Base-by-base conservation (phyloP, 371 early-diverging fungal genomes). In the Mucor plumbeus region DNA sequence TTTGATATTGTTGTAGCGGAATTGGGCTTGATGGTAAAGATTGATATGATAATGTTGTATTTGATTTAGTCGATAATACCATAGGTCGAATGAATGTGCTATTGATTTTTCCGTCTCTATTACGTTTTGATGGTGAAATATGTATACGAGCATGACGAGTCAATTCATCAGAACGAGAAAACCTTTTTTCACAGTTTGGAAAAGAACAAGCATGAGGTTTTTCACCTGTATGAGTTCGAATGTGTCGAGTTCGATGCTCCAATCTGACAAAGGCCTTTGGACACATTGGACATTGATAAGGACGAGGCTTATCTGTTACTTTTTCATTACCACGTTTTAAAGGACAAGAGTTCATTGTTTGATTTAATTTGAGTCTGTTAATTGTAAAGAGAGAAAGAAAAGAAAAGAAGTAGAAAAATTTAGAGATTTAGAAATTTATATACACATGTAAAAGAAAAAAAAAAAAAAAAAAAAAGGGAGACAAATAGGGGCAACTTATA, bases 151-250 rank as follows among this genome's bases (percentile, higher is more conserved):
- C 75, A 78, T 94, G 94, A 43, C 91, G 79, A 48, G 90, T 88
- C 47, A 96, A 77, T 76, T 95, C 94, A 74, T 96, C 96, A 34
- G 91, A 89, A 48, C 94, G 87, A 61, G 92, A 90, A 78, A 95
- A 95, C 13, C 89, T 78, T 79, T 93, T 93, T 36, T 83, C 84
- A 75, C 95, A 95, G 38, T 83, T 82, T 3, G 78, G 67, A 66
- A 81, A 84, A n/a, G 80, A 71, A 77, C 95, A 95, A 56, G 81
- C 85, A 75, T 88, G 91, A 11, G 95, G 95, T 64, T 89, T 91
- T 74, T 95, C 95, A 34, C 94, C 94, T 1, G 95, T 95, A 69
- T 95, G 95, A 7, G 92, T 94, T 66, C 93, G 81, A 64, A 91
- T 87, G 73, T 95, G 95, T 15, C 94, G 85, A 8, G 89, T 90